Conservation (phyloP, 2,329 filamentous ascomycete species). For the Diaporthe caulivora region DNA sequence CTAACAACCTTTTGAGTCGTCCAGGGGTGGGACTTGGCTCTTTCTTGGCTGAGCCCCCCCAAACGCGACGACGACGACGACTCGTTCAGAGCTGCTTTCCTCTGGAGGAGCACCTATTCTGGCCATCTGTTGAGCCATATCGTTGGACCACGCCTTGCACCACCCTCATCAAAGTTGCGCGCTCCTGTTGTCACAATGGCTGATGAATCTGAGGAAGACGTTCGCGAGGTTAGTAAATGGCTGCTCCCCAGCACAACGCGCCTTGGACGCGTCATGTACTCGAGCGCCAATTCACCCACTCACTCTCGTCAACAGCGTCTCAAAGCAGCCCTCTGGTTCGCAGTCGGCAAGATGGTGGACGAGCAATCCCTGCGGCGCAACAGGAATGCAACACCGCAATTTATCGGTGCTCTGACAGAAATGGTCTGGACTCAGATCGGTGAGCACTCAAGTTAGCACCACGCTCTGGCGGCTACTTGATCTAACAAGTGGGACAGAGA, state of each 20-base stretch:
- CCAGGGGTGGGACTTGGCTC: constrained; percentile 8
- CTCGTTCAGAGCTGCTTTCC: neutral
- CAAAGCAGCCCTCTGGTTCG: constrained; percentile 87
- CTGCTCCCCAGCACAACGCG: neutral
- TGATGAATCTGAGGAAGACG: constrained; percentile 48
- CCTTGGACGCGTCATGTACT: constrained; percentile 29
- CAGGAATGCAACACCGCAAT: constrained; percentile 91
- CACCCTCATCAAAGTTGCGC: neutral
- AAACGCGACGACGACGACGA: constrained; percentile 11
- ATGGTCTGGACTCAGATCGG: constrained; percentile 90
- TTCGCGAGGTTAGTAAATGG: constrained; percentile 45
- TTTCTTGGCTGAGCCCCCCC: constrained; percentile 3
- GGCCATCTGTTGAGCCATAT: neutral
- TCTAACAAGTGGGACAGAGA: constrained; percentile 55
- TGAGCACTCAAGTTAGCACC: constrained; percentile 53
- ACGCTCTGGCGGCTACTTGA: too few relatives aligned
- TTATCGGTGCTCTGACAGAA: constrained; percentile 88
- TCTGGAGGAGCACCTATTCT: neutral
- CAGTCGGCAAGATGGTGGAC: constrained; percentile 89
- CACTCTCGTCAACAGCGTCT: constrained; percentile 69
- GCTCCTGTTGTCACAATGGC: constrained; percentile 44
- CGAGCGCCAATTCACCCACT: neutral
- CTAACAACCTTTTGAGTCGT: constrained; percentile 6
- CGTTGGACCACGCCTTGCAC: too few relatives aligned
- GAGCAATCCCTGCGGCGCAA: constrained; percentile 80